Conservation (phyloP, 305 asterid species). For the Euphrasia arctica region DNA sequence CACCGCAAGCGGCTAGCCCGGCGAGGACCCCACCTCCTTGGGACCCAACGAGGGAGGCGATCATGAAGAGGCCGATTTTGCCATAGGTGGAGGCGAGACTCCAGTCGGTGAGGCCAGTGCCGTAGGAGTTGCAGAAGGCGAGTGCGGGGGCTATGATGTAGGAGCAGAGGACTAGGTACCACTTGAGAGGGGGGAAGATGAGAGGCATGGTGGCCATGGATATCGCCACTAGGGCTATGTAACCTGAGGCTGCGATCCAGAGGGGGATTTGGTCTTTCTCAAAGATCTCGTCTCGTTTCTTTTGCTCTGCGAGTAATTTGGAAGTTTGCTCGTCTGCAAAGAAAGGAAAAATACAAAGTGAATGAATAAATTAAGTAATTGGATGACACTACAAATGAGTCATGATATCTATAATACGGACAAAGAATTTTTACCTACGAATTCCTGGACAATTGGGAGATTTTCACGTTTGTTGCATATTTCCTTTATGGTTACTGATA, state of each 20-base stretch:
- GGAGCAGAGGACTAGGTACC: constrained; percentile 91
- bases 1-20: constrained; percentile 93
- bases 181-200: constrained; percentile 86
- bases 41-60: constrained; percentile 80
- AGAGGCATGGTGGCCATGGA: constrained; percentile 73
- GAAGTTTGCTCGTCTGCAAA: constrained; percentile 51
- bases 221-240: constrained; percentile 80
- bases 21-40: constrained; percentile 93
- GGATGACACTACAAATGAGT: constrained; percentile 5
- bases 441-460: constrained; percentile 56
- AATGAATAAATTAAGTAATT: constrained; percentile 1
- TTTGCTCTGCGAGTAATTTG: constrained; percentile 48
- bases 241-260: constrained; percentile 93
- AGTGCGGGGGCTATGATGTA: constrained; percentile 94
- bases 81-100: constrained; percentile 91
- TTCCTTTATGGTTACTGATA: constrained; percentile 60
- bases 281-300: constrained; percentile 64
- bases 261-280: constrained; percentile 72
- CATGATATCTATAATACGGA: constrained; percentile 17
- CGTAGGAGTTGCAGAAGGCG: constrained; percentile 96
- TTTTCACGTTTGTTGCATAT: constrained; percentile 42
- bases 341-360: not conserved
- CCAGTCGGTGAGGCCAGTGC: constrained; percentile 96
- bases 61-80: constrained; percentile 82
- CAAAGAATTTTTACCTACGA: constrained; percentile 42